These are phyloP conservation scores for Henningerozyma blattae DNA, from an alignment of 805 yeast species.

Conservation along the genomic window DNA sequence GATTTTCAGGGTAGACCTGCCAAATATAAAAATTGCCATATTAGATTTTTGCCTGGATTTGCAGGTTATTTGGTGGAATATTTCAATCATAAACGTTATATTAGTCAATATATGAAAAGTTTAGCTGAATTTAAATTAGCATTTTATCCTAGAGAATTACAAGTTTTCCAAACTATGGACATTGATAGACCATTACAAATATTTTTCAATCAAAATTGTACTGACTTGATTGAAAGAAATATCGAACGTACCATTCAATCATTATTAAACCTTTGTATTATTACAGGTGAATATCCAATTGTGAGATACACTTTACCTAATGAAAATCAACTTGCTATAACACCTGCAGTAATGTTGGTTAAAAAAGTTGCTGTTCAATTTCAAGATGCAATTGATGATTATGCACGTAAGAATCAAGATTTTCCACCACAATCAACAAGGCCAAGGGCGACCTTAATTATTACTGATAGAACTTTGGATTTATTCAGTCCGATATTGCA, in stretches of 20 bases:
- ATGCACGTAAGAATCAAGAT: slow-evolving; percentile 55
- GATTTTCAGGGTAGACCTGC: slow-evolving; percentile 56
- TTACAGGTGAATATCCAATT: slow-evolving; percentile 82
- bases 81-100: slow-evolving; percentile 20
- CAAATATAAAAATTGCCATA: slow-evolving; percentile 66
- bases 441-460: slow-evolving; percentile 61
- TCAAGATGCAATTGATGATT: slow-evolving; percentile 60
- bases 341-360: slow-evolving; percentile 49
- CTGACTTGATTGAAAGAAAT: slow-evolving; percentile 46
- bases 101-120: slow-evolving; percentile 19
- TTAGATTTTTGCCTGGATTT: slow-evolving; percentile 58
- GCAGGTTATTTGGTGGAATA: slow-evolving; percentile 20
- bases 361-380: slow-evolving; percentile 60
- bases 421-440: slow-evolving; percentile 48
- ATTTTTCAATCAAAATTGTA: slow-evolving; percentile 56
- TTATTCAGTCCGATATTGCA: slow-evolving; percentile 74
- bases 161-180: slow-evolving; percentile 56
- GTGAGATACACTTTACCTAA: slow-evolving; percentile 56
- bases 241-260: slow-evolving; percentile 48
- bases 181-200: slow-evolving; percentile 52
- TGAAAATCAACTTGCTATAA: slow-evolving; percentile 33
- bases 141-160: slow-evolving; percentile 55
- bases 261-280: slow-evolving; percentile 58
- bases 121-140: slow-evolving; percentile 35
- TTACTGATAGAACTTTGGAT: slow-evolving; percentile 79